phyloP scores from a whole-genome alignment of 2,329 filamentous ascomycete genomes.

The Dactylellina parvicollis region DNA sequence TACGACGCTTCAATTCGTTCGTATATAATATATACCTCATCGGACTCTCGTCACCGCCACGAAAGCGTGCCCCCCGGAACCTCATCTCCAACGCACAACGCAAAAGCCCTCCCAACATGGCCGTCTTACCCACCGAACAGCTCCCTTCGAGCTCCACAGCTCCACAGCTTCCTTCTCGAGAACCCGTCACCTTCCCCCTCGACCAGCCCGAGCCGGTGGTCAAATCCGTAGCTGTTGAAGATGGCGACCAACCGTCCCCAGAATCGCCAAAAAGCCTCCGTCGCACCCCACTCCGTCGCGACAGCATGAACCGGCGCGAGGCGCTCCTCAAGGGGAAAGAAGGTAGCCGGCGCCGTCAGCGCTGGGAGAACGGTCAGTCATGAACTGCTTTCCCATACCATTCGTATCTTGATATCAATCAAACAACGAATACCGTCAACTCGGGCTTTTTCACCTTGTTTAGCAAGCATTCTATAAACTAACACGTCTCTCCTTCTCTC shows the following conservation, averaged over 20 bases:
- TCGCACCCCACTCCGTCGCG: slow-evolving; percentile 39
- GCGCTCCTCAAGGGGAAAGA: slow-evolving; percentile 87
- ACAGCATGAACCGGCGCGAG: slow-evolving; percentile 72
- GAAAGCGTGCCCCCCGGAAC: neutral
- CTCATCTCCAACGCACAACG: slow-evolving; percentile 36
- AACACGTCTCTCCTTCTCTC: slow-evolving; percentile 26
- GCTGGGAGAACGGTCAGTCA: slow-evolving; percentile 94
- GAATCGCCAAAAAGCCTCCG: neutral
- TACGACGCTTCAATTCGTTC: no score
- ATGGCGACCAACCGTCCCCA: neutral
- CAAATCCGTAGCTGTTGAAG: slow-evolving; percentile 27
- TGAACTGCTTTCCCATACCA: slow-evolving; percentile 29
- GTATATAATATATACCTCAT: no score
- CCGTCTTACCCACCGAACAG: slow-evolving; percentile 39
- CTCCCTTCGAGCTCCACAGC: slow-evolving; percentile 15
- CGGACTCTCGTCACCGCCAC: neutral
- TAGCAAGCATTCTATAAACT: no score
- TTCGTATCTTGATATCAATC: slow-evolving; percentile 31
- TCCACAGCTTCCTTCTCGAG: neutral
- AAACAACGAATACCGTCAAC: no score
- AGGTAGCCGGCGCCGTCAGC: slow-evolving; percentile 81
- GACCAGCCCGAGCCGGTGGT: slow-evolving; percentile 47
- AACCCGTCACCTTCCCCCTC: slow-evolving; percentile 41
- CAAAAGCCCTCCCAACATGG: slow-evolving; percentile 23
- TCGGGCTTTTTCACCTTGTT: no score